Base-by-base conservation (phyloP, 495 filamentous ascomycete species). In the Hypoxylon crocopeplum region DNA sequence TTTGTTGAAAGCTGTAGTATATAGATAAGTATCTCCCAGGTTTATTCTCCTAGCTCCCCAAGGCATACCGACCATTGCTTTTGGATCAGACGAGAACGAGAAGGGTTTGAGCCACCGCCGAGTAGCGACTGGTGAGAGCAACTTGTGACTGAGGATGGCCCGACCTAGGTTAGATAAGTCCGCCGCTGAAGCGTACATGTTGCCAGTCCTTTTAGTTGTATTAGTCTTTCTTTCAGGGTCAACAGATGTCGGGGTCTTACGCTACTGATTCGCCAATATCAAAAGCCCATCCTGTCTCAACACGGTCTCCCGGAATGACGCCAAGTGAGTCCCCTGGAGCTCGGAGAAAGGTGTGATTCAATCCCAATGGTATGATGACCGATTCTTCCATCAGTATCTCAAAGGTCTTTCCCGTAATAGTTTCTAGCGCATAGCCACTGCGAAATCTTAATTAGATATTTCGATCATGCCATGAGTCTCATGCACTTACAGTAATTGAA, bases 81-180 rank as follows among this genome's bases (percentile, higher is more conserved):
- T 64, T 0, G 79, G 68, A 12, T 76, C 75, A 0, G 83, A 74
- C 1, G 80, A 82, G 50, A 81, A 79, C 1, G 74, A 52, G n/a
- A 63, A 48, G 0, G 84, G 85, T 58, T 86, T 86, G 50, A 88
- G 56, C 85, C 83, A 88, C 19, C 75, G 62, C 57, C 79, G 73
- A 0, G 84, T 88, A 13, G 70, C 52, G 12, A 72, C 67, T 0
- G 77, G 72, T 0, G 76, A 66, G 10, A 87, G 69, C 1, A 87
- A 69, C 1, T 77, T 73, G 11, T 75, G 77, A 20, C 73, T 69
- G 17, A 88, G 76, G 32, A 88, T 83, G 4, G 79, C 79, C 15
- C 77, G 77, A 8, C 84, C 84, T 0, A 86, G 39, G 1, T 65
- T 67, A 2, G 76, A 72, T 52, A 87, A 48, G 56, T 88, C 84